phyloP scores from a whole-genome alignment of 371 early-diverging fungal genomes.

The Mucor lusitanicus region DNA sequence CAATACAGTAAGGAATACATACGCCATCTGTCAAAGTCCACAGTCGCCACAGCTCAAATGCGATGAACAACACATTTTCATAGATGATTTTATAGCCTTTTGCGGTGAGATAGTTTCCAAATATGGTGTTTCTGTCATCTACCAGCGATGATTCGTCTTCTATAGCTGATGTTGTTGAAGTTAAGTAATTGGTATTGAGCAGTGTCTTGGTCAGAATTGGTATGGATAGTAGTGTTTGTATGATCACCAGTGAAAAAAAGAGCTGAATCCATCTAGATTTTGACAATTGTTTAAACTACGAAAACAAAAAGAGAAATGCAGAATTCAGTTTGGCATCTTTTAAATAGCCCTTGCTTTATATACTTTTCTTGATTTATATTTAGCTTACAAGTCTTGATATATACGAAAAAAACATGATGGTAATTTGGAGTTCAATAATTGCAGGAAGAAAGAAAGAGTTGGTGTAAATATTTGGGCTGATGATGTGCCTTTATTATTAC shows the following conservation, averaged over 20 bases:
- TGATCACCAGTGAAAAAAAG: conserved; percentile 1
- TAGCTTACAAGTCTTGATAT: not conserved
- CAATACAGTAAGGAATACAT: not conserved
- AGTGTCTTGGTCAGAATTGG: conserved; percentile 13
- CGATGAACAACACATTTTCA: conserved; percentile 18
- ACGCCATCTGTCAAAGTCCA: conserved; percentile 18
- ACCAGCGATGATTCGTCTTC: not conserved
- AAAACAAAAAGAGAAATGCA: not conserved
- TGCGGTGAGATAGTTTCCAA: not conserved
- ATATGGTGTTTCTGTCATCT: not conserved
- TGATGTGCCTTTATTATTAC: not conserved
- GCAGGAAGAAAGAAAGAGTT: not conserved
- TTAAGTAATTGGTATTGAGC: not conserved
- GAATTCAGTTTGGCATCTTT: not conserved
- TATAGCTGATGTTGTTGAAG: no score
- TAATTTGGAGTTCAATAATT: not conserved
- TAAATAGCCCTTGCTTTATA: not conserved
- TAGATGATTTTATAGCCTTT: conserved; percentile 12
- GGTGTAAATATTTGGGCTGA: not conserved
- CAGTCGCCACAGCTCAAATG: conserved; percentile 14
- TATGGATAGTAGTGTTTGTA: conserved; percentile 8
- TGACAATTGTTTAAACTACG: conserved; percentile 17
- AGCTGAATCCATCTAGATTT: conserved; percentile 19
- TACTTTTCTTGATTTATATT: not conserved
- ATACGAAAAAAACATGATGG: conserved; percentile 3